Evolutionary conservation across 768 basidiomycete genomes (phyloP).

Genomic region (Trametes gibbosa): DNA sequence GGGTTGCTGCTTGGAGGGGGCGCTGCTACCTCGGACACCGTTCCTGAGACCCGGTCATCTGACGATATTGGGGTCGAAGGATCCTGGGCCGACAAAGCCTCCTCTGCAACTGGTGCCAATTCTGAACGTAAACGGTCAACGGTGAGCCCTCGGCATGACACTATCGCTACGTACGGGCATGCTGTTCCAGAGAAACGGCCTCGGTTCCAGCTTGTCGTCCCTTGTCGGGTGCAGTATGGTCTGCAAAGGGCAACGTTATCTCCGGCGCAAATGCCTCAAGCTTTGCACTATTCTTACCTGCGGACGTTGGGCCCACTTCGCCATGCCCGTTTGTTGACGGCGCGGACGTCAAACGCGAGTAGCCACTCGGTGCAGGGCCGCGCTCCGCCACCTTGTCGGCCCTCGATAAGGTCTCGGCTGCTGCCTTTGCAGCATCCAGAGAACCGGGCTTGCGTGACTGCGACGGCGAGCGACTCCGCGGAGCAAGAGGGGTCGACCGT

Average conservation of each 20-base stretch:
- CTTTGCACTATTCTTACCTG: not conserved
- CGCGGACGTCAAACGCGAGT: not conserved
- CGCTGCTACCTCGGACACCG: not conserved
- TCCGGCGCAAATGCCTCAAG: conserved; percentile 1
- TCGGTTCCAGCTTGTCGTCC: not conserved
- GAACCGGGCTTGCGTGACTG: conserved; percentile 19
- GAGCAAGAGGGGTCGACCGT: conserved; percentile 36
- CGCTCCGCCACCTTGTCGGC: conserved; percentile 12
- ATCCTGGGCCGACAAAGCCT: not conserved
- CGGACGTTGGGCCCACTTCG: not conserved
- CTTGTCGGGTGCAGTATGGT: not conserved
- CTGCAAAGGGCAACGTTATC: conserved; percentile 8
- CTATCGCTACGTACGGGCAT: conserved; percentile 4
- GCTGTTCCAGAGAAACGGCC: not conserved
- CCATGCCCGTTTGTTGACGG: not conserved
- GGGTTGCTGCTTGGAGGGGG: not conserved
- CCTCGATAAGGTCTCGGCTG: conserved; percentile 8
- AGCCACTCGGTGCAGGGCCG: not conserved
- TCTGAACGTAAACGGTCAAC: conserved; percentile 2
- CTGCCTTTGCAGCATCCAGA: conserved; percentile 14
- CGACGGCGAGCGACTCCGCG: conserved; percentile 40
- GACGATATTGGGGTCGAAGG: conserved; percentile 3
- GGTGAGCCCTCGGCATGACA: not conserved
- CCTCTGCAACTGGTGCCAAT: not conserved
- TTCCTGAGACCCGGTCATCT: not conserved